A percentile compares a stretch with the other conserved stretches of the same genome.
These are phyloP conservation scores for Fagopyrum tataricum DNA, from an alignment of 148 eudicot genomes.

Conservation along the genomic window DNA sequence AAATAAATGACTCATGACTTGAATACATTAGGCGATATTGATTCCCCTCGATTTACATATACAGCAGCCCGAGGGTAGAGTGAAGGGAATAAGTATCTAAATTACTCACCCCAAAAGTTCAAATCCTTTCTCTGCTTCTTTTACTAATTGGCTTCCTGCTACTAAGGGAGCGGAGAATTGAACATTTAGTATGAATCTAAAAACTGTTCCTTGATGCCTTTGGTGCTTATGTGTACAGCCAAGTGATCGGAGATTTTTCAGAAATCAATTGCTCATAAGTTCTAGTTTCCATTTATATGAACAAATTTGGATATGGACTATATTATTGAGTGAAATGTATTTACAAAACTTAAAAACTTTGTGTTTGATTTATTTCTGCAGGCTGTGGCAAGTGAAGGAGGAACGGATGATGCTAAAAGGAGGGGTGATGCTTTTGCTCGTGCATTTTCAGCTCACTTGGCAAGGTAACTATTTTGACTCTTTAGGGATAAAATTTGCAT, in stretches of 20 bases:
- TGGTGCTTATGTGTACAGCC: too few species aligned
- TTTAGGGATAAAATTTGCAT: background rate
- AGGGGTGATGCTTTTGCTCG: conserved; percentile 99
- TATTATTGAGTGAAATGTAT: background rate
- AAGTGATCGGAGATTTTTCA: too few species aligned
- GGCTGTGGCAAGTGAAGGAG: conserved; percentile 99
- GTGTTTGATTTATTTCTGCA: conserved; percentile 18
- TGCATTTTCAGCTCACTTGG: conserved; percentile 97
- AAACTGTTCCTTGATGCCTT: too few species aligned
- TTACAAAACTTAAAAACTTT: background rate
- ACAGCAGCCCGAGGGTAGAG: background rate
- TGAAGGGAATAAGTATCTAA: too few species aligned
- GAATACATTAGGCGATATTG: background rate
- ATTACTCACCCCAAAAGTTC: too few species aligned
- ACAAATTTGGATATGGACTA: background rate
- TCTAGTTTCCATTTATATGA: background rate
- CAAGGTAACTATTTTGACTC: conserved; percentile 45
- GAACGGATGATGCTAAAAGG: conserved; percentile 94
- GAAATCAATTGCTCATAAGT: too few species aligned
- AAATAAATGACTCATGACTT: background rate
- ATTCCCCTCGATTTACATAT: background rate
- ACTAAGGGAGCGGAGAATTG: too few species aligned
- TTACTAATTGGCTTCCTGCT: too few species aligned
- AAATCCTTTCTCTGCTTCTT: too few species aligned
- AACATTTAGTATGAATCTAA: too few species aligned